These are phyloP conservation scores for Ceratocystis lukuohia DNA, from an alignment of 2,329 filamentous ascomycete species.

Conservation along the genomic window DNA sequence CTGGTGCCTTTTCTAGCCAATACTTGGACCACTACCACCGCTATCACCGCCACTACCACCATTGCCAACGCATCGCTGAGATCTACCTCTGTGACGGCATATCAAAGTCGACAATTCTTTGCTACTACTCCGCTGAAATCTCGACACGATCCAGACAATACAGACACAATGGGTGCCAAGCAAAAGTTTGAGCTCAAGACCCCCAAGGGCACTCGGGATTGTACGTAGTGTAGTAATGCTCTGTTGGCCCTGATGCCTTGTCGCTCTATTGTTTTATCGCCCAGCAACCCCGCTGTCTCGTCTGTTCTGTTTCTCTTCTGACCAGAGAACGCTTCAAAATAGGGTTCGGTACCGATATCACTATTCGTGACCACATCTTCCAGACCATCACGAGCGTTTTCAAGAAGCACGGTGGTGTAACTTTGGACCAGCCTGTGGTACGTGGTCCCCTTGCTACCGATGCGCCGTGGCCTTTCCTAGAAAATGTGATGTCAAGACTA, in stretches of 20 bases:
- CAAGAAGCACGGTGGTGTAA: slow-evolving; percentile 68
- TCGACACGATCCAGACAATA: not conserved
- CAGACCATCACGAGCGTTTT: slow-evolving; percentile 63
- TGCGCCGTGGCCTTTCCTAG: not conserved
- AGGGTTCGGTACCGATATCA: slow-evolving; percentile 63
- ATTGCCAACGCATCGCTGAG: not conserved
- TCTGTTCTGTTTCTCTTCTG: not conserved
- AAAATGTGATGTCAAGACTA: not conserved
- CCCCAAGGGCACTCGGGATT: slow-evolving; percentile 84
- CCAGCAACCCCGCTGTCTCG: not conserved
- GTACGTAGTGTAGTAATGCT: slow-evolving; percentile 28
- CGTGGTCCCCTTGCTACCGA: not conserved
- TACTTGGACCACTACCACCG: not conserved
- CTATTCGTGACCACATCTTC: slow-evolving; percentile 71
- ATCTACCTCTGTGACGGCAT: not conserved
- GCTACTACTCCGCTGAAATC: not conserved
- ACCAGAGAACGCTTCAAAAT: slow-evolving; percentile 2
- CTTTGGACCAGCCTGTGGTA: slow-evolving; percentile 61
- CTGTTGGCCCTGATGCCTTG: not conserved
- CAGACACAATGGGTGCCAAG: slow-evolving; percentile 29
- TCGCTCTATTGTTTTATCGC: not conserved
- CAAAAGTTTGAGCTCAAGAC: slow-evolving; percentile 62
- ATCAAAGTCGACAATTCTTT: not conserved
- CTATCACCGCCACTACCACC: not conserved
- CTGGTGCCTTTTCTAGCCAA: not conserved